Conservation (phyloP, 164 flowering plant species). For the Paratinospora sagittata region DNA sequence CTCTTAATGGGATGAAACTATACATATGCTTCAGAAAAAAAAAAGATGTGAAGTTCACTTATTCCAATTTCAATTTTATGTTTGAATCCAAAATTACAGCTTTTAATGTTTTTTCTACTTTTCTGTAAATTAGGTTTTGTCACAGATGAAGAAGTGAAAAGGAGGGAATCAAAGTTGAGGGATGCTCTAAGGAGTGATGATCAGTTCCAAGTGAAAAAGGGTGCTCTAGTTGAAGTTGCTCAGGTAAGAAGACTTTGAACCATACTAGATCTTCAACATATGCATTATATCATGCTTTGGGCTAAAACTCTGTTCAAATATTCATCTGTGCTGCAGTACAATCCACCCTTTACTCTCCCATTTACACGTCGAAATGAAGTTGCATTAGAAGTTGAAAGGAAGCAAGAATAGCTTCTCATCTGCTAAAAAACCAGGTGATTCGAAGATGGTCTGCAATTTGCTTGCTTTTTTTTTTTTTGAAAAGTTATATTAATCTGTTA, state of each 20-base stretch:
- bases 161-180: slow-evolving; percentile 47
- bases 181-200: slow-evolving; percentile 44
- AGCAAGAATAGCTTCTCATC: slow-evolving; percentile 26
- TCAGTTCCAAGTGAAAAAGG: slow-evolving; percentile 53
- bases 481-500: neutral
- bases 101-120: too few relatives aligned
- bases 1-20: neutral
- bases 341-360: slow-evolving; percentile 92
- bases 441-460: neutral
- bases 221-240: slow-evolving; percentile 68
- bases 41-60: neutral
- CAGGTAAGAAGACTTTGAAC: slow-evolving; percentile 45
- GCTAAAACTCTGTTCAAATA: neutral
- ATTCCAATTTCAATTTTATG: neutral
- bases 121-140: slow-evolving; percentile 50
- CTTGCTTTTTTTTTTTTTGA: neutral
- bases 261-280: neutral
- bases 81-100: neutral
- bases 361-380: slow-evolving; percentile 88
- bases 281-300: neutral
- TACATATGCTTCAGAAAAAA: neutral
- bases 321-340: slow-evolving; percentile 55
- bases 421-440: neutral
- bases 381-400: slow-evolving; percentile 70
- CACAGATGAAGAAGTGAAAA: slow-evolving; percentile 66